Percentiles rank a stretch among this genome's conserved stretches.
Evolutionary conservation across 345 rosid species (phyloP).

Genomic region (Erucastrum elatum): DNA sequence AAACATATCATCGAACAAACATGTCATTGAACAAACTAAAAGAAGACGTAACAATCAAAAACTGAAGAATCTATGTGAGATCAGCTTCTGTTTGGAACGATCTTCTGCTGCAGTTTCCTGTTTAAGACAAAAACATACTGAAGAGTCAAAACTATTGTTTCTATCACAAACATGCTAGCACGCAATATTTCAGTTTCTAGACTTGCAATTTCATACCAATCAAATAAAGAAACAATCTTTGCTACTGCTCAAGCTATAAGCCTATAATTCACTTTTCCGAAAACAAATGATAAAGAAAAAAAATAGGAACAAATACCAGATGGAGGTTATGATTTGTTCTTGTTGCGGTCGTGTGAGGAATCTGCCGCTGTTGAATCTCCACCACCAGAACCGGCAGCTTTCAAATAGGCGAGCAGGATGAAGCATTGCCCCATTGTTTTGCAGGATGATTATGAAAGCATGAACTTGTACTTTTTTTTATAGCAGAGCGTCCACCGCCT

Average conservation of each 20-base stretch:
- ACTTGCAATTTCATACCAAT: background rate
- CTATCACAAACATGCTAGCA: background rate
- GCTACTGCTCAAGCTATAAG: no score
- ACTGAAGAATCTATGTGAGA: background rate
- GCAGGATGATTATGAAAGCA: no score
- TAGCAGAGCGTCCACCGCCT: no score
- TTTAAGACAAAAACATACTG: background rate
- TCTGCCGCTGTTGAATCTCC: no score
- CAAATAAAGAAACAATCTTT: no score
- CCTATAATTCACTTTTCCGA: no score
- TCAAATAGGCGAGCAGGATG: background rate
- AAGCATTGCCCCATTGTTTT: background rate
- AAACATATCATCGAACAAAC: background rate
- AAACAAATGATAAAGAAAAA: no score
- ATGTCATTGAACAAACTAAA: no score
- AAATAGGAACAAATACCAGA: background rate
- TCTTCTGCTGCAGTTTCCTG: background rate
- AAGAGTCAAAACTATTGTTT: background rate
- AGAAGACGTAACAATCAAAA: background rate
- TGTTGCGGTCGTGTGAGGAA: background rate
- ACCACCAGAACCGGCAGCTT: background rate
- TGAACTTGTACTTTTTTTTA: no score
- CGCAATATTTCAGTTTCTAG: background rate
- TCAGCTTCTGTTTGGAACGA: background rate
- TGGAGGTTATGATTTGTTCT: background rate